Percentiles rank a stretch among this genome's conserved stretches.
These are phyloP conservation scores for Aspergillus puulaauensis DNA, from an alignment of 2,329 filamentous ascomycete species.

Conservation along the genomic window DNA sequence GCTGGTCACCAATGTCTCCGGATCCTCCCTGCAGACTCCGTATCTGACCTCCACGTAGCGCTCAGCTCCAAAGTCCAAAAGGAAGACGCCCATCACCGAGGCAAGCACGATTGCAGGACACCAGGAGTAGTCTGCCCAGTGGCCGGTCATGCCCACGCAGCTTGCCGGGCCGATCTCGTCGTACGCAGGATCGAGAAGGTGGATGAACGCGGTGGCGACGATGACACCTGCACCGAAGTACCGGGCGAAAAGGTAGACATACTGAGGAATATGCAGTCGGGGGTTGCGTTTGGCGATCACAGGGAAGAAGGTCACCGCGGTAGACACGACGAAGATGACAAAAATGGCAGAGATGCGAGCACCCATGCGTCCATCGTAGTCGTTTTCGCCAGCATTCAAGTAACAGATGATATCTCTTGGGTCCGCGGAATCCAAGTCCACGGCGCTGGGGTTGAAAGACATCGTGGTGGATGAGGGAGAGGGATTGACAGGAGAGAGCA, in stretches of 20 bases:
- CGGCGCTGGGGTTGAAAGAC: slow-evolving; percentile 11
- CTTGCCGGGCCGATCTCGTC: slow-evolving; percentile 12
- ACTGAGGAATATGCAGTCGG: slow-evolving; percentile 6
- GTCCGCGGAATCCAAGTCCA: slow-evolving; percentile 11
- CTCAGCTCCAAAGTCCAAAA: slow-evolving; percentile 14
- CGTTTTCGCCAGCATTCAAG: slow-evolving; percentile 7
- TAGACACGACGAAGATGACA: slow-evolving; percentile 13
- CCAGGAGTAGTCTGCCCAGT: slow-evolving; percentile 16
- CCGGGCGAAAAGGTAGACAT: slow-evolving; percentile 15
- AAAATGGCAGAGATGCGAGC: slow-evolving; percentile 15
- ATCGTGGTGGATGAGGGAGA: neutral
- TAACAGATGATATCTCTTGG: slow-evolving; percentile 11
- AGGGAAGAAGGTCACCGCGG: slow-evolving; percentile 14
- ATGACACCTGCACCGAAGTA: slow-evolving; percentile 17
- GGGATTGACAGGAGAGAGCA: neutral
- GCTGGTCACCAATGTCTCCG: slow-evolving; percentile 11
- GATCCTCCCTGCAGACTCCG: slow-evolving; percentile 10
- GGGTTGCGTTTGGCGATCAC: slow-evolving; percentile 12
- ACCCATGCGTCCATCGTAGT: slow-evolving; percentile 13
- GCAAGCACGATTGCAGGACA: slow-evolving; percentile 13
- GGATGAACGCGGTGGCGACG: slow-evolving; percentile 15
- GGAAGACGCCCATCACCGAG: slow-evolving; percentile 13
- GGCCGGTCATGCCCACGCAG: slow-evolving; percentile 14
- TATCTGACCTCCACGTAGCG: slow-evolving; percentile 15
- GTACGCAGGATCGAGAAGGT: slow-evolving; percentile 17